Percentiles rank a stretch among this genome's conserved stretches.
Conservation (phyloP, 2,329 filamentous ascomycete genomes). For the Daldinia eschscholtzii region DNA sequence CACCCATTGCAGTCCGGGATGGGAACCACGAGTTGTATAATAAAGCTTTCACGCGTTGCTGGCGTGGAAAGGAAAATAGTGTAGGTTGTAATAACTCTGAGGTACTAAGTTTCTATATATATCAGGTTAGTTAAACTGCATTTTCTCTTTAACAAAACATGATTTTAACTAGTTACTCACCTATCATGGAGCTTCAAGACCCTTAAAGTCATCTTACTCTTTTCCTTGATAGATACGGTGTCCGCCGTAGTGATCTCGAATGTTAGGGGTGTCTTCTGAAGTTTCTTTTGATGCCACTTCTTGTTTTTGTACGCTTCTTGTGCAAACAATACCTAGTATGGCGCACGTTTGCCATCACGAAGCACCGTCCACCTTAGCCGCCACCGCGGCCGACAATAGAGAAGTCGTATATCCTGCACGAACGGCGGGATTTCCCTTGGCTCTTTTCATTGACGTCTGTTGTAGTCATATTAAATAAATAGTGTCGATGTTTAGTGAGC, state of each 20-base stretch:
- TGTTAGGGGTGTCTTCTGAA: not conserved
- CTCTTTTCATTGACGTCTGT: no score
- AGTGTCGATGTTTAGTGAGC: no score
- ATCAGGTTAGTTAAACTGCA: not conserved
- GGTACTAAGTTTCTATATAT: not conserved
- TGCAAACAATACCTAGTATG: no score
- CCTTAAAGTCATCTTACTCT: not conserved
- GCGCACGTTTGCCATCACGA: not conserved
- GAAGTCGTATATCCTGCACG: no score
- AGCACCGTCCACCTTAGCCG: not conserved
- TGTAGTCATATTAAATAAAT: no score
- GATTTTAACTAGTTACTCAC: not conserved
- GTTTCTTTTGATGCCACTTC: no score
- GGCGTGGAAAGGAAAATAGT: not conserved
- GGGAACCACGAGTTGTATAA: not conserved
- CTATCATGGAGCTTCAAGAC: not conserved
- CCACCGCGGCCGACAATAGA: not conserved
- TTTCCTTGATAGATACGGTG: not conserved
- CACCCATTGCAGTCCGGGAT: not conserved
- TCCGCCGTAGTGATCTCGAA: not conserved
- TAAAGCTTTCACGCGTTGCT: not conserved
- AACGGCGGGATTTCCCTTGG: no score
- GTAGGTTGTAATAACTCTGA: no score
- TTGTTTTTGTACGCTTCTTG: no score
- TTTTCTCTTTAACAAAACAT: not conserved